These are phyloP conservation scores for Carex cristatella DNA, from an alignment of 176 grass and related monocot species.

Conservation along the genomic window DNA sequence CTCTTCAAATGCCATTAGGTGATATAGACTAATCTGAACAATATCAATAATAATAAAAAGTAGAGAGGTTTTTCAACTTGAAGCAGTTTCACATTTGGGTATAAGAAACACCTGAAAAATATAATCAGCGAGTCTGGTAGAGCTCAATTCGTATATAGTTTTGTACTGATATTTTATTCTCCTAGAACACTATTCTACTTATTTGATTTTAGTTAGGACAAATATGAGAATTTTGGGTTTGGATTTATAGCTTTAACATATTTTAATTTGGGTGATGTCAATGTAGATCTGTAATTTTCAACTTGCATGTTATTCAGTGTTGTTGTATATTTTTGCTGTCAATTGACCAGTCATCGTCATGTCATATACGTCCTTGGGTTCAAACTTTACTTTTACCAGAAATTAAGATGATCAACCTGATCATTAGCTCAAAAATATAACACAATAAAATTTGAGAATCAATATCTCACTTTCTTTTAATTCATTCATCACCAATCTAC, in stretches of 20 bases:
- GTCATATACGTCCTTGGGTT: neutral
- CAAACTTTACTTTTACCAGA: neutral
- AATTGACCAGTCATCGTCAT: neutral
- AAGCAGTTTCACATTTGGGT: neutral
- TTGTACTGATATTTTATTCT: neutral
- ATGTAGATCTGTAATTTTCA: neutral
- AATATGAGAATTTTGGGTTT: neutral
- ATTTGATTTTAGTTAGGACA: neutral
- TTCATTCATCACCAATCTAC: constrained; percentile 21
- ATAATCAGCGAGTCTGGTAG: neutral
- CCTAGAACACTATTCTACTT: neutral
- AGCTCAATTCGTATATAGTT: neutral
- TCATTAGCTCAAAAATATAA: neutral
- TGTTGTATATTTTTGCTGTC: neutral
- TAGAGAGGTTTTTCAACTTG: neutral
- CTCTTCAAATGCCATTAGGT: neutral
- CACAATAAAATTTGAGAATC: neutral
- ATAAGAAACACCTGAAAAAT: neutral
- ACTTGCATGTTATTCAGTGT: neutral
- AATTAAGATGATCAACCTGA: neutral
- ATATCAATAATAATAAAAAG: neutral
- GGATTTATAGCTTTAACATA: neutral
- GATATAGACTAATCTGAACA: neutral
- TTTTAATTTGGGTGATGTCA: neutral
- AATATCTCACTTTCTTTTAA: neutral